A percentile compares a stretch with the other conserved stretches of the same genome.
Conservation (phyloP, 1,284 basidiomycete genomes). For the Porodaedalea pini region DNA sequence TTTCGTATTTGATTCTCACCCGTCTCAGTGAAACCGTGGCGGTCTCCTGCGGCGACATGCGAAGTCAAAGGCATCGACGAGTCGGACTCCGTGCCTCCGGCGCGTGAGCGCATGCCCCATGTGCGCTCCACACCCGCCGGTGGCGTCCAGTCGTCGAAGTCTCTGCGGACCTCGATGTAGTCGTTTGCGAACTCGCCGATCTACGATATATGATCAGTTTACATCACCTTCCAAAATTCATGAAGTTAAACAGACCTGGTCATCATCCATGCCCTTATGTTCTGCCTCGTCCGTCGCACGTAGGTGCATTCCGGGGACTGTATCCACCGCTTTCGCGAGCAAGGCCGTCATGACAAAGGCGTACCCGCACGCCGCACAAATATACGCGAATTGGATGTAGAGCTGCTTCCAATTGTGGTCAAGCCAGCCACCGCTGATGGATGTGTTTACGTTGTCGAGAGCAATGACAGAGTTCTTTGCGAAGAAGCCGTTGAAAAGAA, state of each 20-base stretch:
- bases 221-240: no score
- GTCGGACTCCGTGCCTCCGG: slow-evolving; percentile 22
- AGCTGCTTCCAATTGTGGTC: slow-evolving; percentile 72
- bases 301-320: slow-evolving; percentile 75
- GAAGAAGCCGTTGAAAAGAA: slow-evolving; percentile 78
- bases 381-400: slow-evolving; percentile 82
- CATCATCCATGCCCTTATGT: slow-evolving; percentile 84
- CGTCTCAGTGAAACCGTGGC: slow-evolving; percentile 42
- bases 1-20: slow-evolving; percentile 11
- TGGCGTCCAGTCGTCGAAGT: slow-evolving; percentile 58
- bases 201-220: slow-evolving; percentile 33
- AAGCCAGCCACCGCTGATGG: slow-evolving; percentile 68
- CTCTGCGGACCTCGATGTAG: slow-evolving; percentile 73
- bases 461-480: slow-evolving; percentile 60
- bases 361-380: slow-evolving; percentile 65
- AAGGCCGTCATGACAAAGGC: slow-evolving; percentile 66
- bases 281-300: slow-evolving; percentile 75
- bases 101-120: slow-evolving; percentile 8
- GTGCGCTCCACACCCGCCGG: slow-evolving; percentile 22
- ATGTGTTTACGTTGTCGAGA: slow-evolving; percentile 74
- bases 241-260: slow-evolving; percentile 52
- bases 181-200: slow-evolving; percentile 77
- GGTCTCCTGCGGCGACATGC: slow-evolving; percentile 43
- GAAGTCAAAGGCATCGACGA: not conserved
- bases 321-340: slow-evolving; percentile 67